Conservation (phyloP, 2,329 filamentous ascomycete genomes). For the Claviceps humidiphila region DNA sequence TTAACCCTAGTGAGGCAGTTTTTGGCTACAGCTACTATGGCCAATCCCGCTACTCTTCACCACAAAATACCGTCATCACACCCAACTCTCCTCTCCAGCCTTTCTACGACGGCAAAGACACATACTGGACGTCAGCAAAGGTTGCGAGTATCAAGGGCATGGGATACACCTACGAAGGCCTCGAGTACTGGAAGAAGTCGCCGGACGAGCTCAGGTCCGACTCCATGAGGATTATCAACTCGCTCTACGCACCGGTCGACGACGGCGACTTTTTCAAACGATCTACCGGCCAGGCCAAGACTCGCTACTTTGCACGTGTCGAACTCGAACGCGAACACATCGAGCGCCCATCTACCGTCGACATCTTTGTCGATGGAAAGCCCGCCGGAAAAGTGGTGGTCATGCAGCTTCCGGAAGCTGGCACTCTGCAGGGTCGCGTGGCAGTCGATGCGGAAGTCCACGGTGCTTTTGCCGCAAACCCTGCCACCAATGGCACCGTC, state of each 20-base stretch:
- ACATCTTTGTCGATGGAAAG: constrained; percentile 20
- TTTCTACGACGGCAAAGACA: constrained; percentile 28
- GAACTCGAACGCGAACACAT: constrained; percentile 22
- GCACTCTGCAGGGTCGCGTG: constrained; percentile 19
- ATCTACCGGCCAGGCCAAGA: constrained; percentile 5
- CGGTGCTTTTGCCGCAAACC: not conserved
- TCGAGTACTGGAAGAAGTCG: constrained; percentile 22
- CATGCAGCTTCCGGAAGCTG: constrained; percentile 21
- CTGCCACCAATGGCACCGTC: not conserved
- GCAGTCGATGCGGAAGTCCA: constrained; percentile 31
- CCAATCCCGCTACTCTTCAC: constrained; percentile 26
- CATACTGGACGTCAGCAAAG: constrained; percentile 28
- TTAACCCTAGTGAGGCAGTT: constrained; percentile 22
- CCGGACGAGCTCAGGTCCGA: constrained; percentile 16
- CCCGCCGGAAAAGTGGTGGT: constrained; percentile 22
- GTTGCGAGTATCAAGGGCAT: constrained; percentile 20
- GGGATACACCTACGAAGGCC: constrained; percentile 27
- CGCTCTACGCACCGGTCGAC: constrained; percentile 13
- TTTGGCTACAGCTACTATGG: constrained; percentile 23
- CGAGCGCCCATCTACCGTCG: constrained; percentile 21
- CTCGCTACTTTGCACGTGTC: constrained; percentile 23
- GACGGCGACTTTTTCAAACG: not conserved
- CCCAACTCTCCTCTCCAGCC: constrained; percentile 35
- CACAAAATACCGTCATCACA: constrained; percentile 25
- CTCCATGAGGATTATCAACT: constrained; percentile 20